These are phyloP conservation scores for Aeschynomene evenia DNA, from an alignment of 306 rosid genomes.

Conservation along the genomic window DNA sequence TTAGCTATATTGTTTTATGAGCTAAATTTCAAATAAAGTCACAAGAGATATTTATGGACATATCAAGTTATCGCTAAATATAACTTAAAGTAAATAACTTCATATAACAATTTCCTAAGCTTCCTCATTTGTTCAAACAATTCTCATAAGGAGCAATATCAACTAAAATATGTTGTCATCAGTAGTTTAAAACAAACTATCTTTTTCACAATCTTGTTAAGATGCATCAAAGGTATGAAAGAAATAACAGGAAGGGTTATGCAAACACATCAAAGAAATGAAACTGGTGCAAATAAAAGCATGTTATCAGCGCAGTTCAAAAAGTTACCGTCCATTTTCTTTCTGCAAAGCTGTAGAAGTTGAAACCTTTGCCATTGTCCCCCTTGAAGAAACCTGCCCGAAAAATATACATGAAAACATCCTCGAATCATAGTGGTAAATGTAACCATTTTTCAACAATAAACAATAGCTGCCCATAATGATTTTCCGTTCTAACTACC, in stretches of 20 bases:
- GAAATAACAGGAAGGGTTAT: neutral
- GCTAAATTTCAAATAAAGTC: constrained; percentile 3
- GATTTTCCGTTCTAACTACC: constrained; percentile 43
- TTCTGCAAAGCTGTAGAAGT: constrained; percentile 47
- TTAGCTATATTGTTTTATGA: neutral
- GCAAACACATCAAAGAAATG: neutral
- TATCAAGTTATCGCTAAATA: neutral
- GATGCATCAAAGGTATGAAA: constrained; percentile 13
- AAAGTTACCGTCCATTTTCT: constrained; percentile 70
- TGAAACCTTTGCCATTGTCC: constrained; percentile 52
- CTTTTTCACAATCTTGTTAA: constrained; percentile 9
- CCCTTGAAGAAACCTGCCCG: constrained; percentile 57
- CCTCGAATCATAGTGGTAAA: neutral
- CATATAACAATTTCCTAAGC: neutral
- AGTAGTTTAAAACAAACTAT: neutral
- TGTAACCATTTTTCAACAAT: neutral
- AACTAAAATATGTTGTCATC: constrained; percentile 11
- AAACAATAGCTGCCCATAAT: constrained; percentile 10
- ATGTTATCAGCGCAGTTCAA: constrained; percentile 7
- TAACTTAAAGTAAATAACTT: neutral
- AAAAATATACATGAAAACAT: constrained; percentile 15
- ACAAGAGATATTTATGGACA: constrained; percentile 5
- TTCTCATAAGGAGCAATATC: neutral
- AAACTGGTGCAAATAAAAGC: constrained; percentile 16
- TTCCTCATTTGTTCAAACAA: constrained; percentile 20